These are phyloP conservation scores for Chrysoporthe cubensis DNA, from an alignment of 2,329 filamentous ascomycete species.

Conservation along the genomic window DNA sequence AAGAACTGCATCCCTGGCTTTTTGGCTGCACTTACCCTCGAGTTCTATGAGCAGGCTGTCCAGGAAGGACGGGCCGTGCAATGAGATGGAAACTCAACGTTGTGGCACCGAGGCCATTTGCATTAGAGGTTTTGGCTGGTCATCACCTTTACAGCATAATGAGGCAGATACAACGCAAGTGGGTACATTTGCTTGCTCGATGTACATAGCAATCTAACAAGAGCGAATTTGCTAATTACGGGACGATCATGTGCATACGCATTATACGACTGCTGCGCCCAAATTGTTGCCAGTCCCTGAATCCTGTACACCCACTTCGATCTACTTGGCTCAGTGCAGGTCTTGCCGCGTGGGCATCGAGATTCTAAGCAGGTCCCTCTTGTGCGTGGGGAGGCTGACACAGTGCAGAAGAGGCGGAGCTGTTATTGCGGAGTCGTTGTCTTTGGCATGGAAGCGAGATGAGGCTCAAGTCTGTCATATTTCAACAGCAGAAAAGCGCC, in stretches of 20 bases:
- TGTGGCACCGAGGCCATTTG: neutral
- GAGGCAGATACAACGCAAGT: neutral
- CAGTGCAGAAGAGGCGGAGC: no score
- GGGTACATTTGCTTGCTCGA: neutral
- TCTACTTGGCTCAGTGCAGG: neutral
- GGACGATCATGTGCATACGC: neutral
- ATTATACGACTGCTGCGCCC: neutral
- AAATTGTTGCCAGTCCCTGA: neutral
- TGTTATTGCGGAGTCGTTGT: no score
- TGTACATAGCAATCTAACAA: neutral
- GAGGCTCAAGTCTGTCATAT: neutral
- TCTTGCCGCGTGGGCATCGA: neutral
- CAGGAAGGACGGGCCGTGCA: slow-evolving; percentile 19
- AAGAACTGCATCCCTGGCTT: slow-evolving; percentile 94
- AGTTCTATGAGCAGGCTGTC: slow-evolving; percentile 78
- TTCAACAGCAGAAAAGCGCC: neutral
- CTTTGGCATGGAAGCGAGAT: neutral
- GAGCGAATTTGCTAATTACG: neutral
- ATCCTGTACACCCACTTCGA: neutral
- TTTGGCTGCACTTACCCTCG: slow-evolving; percentile 84
- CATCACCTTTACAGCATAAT: neutral
- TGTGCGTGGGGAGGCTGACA: no score
- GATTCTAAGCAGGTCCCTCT: no score
- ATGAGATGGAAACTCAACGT: neutral
- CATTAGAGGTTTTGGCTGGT: neutral